Evolutionary conservation across 1,139 yeast genomes (phyloP).

Genomic region (Chernovozyma aurita): DNA sequence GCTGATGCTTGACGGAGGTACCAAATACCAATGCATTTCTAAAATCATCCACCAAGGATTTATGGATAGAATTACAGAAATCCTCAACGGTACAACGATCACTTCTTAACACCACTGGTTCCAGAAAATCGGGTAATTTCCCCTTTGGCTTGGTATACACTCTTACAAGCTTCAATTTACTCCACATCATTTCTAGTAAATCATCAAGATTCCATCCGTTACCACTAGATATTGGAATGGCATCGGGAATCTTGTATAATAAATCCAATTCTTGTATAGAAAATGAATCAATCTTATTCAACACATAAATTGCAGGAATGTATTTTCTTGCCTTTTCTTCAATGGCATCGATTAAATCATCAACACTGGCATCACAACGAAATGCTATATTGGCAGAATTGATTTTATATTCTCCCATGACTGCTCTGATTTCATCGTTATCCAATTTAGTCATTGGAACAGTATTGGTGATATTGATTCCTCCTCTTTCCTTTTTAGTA

Average conservation of each 20-base stretch:
- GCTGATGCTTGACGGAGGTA: constrained; percentile 92
- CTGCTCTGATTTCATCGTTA: constrained; percentile 91
- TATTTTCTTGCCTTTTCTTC: constrained; percentile 88
- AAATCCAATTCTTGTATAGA: constrained; percentile 90
- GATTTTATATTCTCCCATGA: constrained; percentile 90
- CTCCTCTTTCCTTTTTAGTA: constrained; percentile 93
- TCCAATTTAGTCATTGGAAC: constrained; percentile 89
- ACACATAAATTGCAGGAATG: constrained; percentile 90
- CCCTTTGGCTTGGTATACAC: constrained; percentile 98
- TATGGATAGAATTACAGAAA: constrained; percentile 95
- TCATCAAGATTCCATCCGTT: constrained; percentile 97
- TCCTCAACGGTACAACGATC: constrained; percentile 87
- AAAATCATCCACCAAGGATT: constrained; percentile 87
- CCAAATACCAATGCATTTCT: constrained; percentile 90
- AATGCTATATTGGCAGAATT: constrained; percentile 96
- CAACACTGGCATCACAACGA: constrained; percentile 96
- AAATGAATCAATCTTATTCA: constrained; percentile 93
- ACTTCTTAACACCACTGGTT: constrained; percentile 86
- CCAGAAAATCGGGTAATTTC: constrained; percentile 83
- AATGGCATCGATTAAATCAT: constrained; percentile 89
- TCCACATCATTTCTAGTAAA: constrained; percentile 93
- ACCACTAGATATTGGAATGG: constrained; percentile 94
- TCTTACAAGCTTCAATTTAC: constrained; percentile 78
- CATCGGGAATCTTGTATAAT: constrained; percentile 87
- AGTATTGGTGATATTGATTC: constrained; percentile 87